These are phyloP conservation scores for Stemphylium vesicarium DNA, from an alignment of 2,329 filamentous ascomycete species.

Conservation along the genomic window DNA sequence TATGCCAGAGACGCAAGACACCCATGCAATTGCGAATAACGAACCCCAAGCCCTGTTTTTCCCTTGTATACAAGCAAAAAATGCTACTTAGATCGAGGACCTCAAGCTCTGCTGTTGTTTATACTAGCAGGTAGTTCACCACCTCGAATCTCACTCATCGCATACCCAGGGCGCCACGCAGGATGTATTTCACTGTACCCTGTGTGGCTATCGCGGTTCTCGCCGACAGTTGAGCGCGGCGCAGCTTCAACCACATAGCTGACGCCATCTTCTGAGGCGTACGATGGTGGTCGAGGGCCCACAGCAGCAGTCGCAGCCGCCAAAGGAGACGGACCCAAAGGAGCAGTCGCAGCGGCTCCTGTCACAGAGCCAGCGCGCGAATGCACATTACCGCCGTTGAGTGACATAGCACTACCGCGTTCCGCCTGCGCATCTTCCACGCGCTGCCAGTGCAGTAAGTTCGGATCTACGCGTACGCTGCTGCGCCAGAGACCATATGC, in stretches of 20 bases:
- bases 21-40: too few species aligned
- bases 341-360: not conserved
- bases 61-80: not conserved
- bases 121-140: constrained; percentile 16
- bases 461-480: constrained; percentile 81
- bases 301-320: not conserved
- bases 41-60: not conserved
- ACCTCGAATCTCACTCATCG: constrained; percentile 33
- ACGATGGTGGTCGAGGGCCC: constrained; percentile 70
- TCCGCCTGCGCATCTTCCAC: constrained; percentile 40
- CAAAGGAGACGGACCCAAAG: not conserved
- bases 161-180: constrained; percentile 46
- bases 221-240: constrained; percentile 37
- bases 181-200: constrained; percentile 47
- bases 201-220: constrained; percentile 19
- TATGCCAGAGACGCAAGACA: too few species aligned
- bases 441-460: constrained; percentile 81
- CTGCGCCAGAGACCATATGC: constrained; percentile 86
- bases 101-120: not conserved
- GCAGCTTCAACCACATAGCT: constrained; percentile 73
- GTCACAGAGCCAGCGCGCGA: constrained; percentile 10
- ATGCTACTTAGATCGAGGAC: not conserved
- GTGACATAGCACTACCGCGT: constrained; percentile 9
- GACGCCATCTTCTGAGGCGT: constrained; percentile 76
- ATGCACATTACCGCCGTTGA: not conserved